These are phyloP conservation scores for Talaromyces rugulosus DNA, from an alignment of 2,329 filamentous ascomycete genomes.

Conservation along the genomic window DNA sequence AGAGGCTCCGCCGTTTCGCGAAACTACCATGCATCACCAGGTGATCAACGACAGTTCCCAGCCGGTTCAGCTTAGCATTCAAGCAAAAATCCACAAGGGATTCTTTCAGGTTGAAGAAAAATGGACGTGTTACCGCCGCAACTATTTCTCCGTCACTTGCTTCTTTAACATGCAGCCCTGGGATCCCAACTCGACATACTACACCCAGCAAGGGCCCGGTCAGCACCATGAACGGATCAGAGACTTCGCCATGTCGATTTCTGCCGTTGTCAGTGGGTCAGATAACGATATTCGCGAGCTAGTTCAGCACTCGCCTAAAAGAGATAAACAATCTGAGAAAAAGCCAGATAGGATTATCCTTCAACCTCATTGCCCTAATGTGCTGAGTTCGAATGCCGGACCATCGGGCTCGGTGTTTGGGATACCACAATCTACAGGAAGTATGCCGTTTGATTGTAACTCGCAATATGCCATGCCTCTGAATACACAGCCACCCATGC, in stretches of 20 bases:
- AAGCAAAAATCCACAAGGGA: constrained; percentile 80
- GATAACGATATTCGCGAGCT: constrained; percentile 74
- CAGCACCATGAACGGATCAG: constrained; percentile 56
- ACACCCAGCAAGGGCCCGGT: constrained; percentile 44
- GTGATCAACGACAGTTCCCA: constrained; percentile 28
- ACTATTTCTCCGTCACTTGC: constrained; percentile 84
- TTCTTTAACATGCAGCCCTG: constrained; percentile 68
- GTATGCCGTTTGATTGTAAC: constrained; percentile 30
- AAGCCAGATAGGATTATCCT: constrained; percentile 68
- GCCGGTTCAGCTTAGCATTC: constrained; percentile 66
- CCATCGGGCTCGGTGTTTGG: constrained; percentile 16
- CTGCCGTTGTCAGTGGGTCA: constrained; percentile 73
- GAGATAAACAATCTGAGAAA: constrained; percentile 79
- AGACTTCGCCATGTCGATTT: constrained; percentile 78
- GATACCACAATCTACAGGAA: constrained; percentile 21
- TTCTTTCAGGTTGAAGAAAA: constrained; percentile 78
- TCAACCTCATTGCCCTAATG: constrained; percentile 59
- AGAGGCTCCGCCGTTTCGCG: constrained; percentile 42
- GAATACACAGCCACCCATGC: constrained; percentile 36
- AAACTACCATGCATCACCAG: constrained; percentile 33
- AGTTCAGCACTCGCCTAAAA: constrained; percentile 86
- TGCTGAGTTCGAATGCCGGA: constrained; percentile 28
- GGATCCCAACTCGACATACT: constrained; percentile 52
- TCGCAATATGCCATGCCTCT: constrained; percentile 24
- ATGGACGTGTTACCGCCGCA: constrained; percentile 89